Evolutionary conservation across 2,329 filamentous ascomycete genomes (phyloP).

Genomic region (Aschersonia sp.): DNA sequence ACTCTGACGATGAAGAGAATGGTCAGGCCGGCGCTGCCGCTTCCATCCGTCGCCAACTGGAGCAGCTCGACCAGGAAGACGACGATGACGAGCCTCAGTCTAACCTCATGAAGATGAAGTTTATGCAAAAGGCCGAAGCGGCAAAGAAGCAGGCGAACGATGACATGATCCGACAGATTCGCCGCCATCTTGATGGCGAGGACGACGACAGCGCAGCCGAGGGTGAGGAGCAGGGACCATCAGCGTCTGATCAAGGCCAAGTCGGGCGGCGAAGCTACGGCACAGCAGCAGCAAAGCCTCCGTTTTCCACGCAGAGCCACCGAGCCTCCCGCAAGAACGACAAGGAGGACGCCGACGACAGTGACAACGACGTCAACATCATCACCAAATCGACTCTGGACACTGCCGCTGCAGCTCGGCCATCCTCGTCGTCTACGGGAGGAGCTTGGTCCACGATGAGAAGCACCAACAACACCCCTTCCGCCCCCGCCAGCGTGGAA

Average conservation of each 20-base stretch:
- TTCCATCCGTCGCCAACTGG: slow-evolving; percentile 31
- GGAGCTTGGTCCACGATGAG: slow-evolving; percentile 28
- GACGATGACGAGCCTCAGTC: slow-evolving; percentile 41
- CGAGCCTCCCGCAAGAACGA: background rate
- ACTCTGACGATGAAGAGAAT: slow-evolving; percentile 9
- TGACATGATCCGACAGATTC: slow-evolving; percentile 53
- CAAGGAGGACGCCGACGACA: background rate
- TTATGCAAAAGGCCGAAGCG: slow-evolving; percentile 84
- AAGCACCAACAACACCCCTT: slow-evolving; percentile 19
- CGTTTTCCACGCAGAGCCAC: slow-evolving; percentile 2
- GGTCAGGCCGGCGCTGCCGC: slow-evolving; percentile 21
- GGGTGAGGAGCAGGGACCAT: slow-evolving; percentile 20
- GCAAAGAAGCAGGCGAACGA: slow-evolving; percentile 68
- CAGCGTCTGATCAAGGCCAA: slow-evolving; percentile 38
- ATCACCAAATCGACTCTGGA: background rate
- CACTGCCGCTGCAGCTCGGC: background rate
- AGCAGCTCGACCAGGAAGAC: slow-evolving; percentile 26
- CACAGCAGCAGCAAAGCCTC: slow-evolving; percentile 12
- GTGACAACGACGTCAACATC: background rate
- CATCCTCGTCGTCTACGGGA: slow-evolving; percentile 10
- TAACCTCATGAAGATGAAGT: slow-evolving; percentile 71
- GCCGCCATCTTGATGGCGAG: slow-evolving; percentile 55
- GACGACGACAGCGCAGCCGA: slow-evolving; percentile 14
- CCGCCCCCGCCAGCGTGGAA: too few relatives aligned
- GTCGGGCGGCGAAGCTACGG: slow-evolving; percentile 61